Base-by-base conservation (phyloP, 192 early-diverging fungal genomes). In the Coemansia sp. region DNA sequence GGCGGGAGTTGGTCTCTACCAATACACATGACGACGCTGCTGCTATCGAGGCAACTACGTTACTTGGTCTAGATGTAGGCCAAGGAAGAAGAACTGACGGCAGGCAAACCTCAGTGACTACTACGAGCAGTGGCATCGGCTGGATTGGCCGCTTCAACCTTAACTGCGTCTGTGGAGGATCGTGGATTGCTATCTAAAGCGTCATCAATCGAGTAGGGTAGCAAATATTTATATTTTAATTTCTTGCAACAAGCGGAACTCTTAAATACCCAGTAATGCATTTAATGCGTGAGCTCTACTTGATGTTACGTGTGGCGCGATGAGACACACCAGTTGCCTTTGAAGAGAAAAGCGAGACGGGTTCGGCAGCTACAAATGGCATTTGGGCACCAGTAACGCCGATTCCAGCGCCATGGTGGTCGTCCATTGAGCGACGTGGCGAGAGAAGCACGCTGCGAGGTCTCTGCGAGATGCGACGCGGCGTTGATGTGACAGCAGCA, bases 361-460 rank as follows among this genome's bases (percentile, higher is more conserved):
- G 23, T 15, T 77, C 75, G 0, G 64, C 21, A 17, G 41, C 50
- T 12, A 25, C 62, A 32, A 41, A 59, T 7, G 62, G 11, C 27
- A 45, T 11, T 19, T 37, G 58, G 0, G 46, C 46, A n/a, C 36
- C 58, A 7, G 19, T 10, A 10, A n/a, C 70, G 34, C 45, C 21
- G 15, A 42, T 2, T 55, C 66, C 77, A 21, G 36, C 14, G 23
- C 46, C 38, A 21, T 83, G 75, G 53, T 75, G 75, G 61, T 83
- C 82, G 27, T 84, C 82, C 82, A 84, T 67, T 27, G 82, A 84
- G 29, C 82, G 73, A 17, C 82, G 69, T 27, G 82, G 82, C 55
- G 82, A 79, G 46, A 84, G 74, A 64, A 84, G 66, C 50, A 84
- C 77, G 42, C 82, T 84, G 55, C 70, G 77, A 36, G 82, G 80